These are phyloP conservation scores for Cercospora citrullina DNA, from an alignment of 2,329 filamentous ascomycete genomes.

Conservation along the genomic window DNA sequence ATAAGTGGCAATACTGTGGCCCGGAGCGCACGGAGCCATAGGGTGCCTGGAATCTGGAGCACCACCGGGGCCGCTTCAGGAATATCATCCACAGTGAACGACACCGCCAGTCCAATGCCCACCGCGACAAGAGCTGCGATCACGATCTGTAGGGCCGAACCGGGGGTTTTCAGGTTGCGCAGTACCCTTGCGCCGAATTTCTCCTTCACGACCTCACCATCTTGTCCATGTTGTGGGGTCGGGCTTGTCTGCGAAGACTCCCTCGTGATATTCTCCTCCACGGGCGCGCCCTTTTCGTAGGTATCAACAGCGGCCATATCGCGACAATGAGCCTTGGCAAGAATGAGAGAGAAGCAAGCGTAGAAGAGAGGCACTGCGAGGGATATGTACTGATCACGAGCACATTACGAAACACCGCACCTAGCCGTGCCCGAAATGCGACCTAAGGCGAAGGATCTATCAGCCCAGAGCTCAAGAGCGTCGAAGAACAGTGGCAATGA, in stretches of 20 bases:
- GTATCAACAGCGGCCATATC: conserved; percentile 1
- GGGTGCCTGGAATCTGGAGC: conserved; percentile 51
- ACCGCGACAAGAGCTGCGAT: conserved; percentile 52
- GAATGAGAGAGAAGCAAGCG: not conserved
- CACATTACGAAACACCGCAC: not conserved
- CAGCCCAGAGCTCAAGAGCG: not conserved
- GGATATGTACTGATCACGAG: not conserved
- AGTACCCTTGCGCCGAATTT: conserved; percentile 35
- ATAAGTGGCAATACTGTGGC: conserved; percentile 56
- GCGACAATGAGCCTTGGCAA: not conserved
- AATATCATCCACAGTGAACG: conserved; percentile 46
- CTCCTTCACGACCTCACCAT: conserved; percentile 10
- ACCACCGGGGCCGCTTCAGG: conserved; percentile 47
- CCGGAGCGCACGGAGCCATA: conserved; percentile 54
- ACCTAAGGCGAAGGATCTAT: conserved; percentile 5
- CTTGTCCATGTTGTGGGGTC: not conserved
- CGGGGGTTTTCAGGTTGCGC: conserved; percentile 45
- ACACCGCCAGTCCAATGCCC: conserved; percentile 51
- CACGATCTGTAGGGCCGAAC: conserved; percentile 54
- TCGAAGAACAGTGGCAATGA: conserved; percentile 1
- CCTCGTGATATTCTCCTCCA: not conserved
- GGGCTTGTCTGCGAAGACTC: conserved; percentile 7
- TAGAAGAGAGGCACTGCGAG: not conserved
- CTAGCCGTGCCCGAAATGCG: not conserved
- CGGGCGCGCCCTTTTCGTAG: conserved; percentile 13